These are phyloP conservation scores for Leccinum griseonigrum DNA, from an alignment of 1,284 basidiomycete genomes.

Conservation along the genomic window DNA sequence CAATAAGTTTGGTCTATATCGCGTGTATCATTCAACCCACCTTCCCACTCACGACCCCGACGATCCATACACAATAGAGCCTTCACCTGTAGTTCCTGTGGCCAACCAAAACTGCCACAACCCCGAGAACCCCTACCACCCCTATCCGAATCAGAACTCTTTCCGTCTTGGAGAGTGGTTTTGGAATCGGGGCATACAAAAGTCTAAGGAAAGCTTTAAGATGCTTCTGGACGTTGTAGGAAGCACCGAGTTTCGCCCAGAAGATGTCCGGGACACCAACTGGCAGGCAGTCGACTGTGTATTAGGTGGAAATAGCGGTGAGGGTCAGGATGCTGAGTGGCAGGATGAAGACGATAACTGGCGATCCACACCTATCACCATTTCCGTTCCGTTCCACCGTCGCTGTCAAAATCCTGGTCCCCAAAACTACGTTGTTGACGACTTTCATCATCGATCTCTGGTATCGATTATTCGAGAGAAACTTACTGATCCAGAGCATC, in stretches of 20 bases:
- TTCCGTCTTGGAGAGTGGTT: neutral
- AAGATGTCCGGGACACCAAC: neutral
- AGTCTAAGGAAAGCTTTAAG: neutral
- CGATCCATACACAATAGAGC: neutral
- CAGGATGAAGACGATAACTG: neutral
- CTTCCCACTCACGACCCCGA: neutral
- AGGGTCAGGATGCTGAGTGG: neutral
- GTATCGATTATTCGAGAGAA: neutral
- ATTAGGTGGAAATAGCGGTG: neutral
- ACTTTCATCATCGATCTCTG: neutral
- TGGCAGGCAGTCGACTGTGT: neutral
- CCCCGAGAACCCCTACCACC: neutral
- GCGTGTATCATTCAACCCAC: neutral
- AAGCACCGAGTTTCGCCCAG: neutral
- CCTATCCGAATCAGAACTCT: neutral
- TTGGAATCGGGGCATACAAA: neutral
- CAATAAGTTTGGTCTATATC: neutral
- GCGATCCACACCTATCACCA: neutral
- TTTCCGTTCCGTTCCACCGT: neutral
- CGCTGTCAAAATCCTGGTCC: neutral
- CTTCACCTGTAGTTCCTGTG: neutral
- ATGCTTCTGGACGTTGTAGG: neutral
- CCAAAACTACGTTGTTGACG: neutral
- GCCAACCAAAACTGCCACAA: neutral
- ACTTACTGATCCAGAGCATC: neutral